Percentiles rank a stretch among this genome's conserved stretches.
These are phyloP conservation scores for Aspergillus homomorphus DNA, from an alignment of 495 filamentous ascomycete genomes.

Conservation along the genomic window DNA sequence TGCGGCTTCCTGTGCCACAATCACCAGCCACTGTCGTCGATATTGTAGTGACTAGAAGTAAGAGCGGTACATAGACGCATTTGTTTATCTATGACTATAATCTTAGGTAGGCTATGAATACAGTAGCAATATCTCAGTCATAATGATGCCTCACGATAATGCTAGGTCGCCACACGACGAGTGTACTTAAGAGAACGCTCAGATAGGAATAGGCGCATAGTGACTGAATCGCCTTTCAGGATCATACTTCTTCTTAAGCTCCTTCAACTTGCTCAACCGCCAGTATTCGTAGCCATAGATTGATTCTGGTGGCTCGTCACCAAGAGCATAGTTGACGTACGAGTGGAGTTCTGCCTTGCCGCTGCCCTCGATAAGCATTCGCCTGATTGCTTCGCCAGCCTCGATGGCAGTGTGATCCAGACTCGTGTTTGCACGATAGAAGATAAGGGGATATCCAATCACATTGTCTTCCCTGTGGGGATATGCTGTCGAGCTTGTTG, in stretches of 20 bases:
- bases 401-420: conserved; percentile 20
- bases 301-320: conserved; percentile 35
- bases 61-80: no score
- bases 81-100: no score
- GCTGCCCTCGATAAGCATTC: conserved; percentile 17
- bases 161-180: not conserved
- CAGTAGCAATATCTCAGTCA: not conserved
- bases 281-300: conserved; percentile 50
- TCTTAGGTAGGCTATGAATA: not conserved
- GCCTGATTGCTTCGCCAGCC: conserved; percentile 21
- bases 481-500: conserved; percentile 32
- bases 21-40: not conserved
- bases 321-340: conserved; percentile 51
- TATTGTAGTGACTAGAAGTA: no score
- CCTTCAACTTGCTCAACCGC: conserved; percentile 26
- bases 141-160: not conserved
- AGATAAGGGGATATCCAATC: conserved; percentile 19
- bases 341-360: conserved; percentile 24
- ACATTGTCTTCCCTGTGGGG: conserved; percentile 32
- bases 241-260: conserved; percentile 16
- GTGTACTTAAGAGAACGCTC: not conserved
- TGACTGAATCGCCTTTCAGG: conserved; percentile 10
- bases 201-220: conserved; percentile 13
- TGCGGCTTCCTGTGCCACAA: not conserved
- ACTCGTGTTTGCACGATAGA: conserved; percentile 16